Percentiles rank a stretch among this genome's conserved stretches.
phyloP scores from a whole-genome alignment of 148 eudicot species.

The Persicaria maculosa region DNA sequence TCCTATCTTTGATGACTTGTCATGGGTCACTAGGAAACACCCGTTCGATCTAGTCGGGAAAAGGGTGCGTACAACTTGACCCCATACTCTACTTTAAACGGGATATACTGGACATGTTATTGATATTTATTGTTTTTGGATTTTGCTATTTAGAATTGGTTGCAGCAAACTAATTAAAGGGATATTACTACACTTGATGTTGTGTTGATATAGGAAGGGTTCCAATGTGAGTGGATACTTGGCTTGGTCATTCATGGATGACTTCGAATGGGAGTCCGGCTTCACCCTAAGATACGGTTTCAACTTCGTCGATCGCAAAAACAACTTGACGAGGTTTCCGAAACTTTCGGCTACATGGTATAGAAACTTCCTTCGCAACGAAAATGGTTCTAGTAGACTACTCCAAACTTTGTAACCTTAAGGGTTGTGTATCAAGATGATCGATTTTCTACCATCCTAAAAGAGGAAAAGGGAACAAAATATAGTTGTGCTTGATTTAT shows the following conservation, averaged over 20 bases:
- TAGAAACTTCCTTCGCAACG: not conserved
- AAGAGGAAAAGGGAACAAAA: not conserved
- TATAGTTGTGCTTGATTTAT: too few relatives aligned
- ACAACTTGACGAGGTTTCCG: not conserved
- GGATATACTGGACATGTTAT: too few relatives aligned
- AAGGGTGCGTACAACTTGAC: too few relatives aligned
- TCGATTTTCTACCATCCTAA: not conserved
- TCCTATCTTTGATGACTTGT: too few relatives aligned
- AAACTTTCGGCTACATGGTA: not conserved
- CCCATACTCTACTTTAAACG: too few relatives aligned
- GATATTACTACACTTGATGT: not conserved
- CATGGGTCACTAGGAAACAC: too few relatives aligned
- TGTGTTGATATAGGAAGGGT: not conserved
- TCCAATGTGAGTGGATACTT: constrained; percentile 8
- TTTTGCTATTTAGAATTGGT: too few relatives aligned
- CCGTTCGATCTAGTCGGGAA: too few relatives aligned
- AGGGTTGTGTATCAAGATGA: not conserved
- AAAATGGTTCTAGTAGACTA: not conserved
- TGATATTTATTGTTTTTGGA: too few relatives aligned
- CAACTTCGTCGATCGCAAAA: not conserved
- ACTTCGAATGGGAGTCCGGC: constrained; percentile 2
- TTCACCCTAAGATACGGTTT: not conserved
- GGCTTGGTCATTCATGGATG: constrained; percentile 6
- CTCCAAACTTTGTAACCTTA: not conserved
- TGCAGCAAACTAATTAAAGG: too few relatives aligned